Evolutionary conservation across 73 alveolate species (phyloP).

Genomic region (Uronychia setigera): DNA sequence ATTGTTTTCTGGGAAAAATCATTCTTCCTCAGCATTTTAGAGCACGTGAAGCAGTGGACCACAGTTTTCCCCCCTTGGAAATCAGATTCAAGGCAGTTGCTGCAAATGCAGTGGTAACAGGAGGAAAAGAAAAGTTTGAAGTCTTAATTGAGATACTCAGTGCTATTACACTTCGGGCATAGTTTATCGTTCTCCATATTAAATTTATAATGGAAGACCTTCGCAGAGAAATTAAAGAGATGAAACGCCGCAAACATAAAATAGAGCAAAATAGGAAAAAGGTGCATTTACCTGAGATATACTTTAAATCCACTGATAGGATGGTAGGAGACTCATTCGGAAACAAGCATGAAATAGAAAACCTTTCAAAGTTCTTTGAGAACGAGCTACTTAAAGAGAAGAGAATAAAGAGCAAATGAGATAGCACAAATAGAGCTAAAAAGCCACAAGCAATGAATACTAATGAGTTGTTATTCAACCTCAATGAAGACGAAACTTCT

Average conservation of each 20-base stretch:
- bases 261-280: background rate
- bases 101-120: background rate
- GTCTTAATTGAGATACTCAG: background rate
- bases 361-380: too few species aligned
- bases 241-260: too few species aligned
- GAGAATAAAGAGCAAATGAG: too few species aligned
- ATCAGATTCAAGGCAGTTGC: background rate
- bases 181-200: background rate
- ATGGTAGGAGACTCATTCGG: too few species aligned
- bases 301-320: too few species aligned
- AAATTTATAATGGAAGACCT: background rate
- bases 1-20: background rate
- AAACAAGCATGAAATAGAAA: too few species aligned
- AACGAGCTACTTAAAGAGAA: too few species aligned
- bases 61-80: background rate
- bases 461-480: too few species aligned
- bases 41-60: slow-evolving; percentile 3
- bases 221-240: background rate
- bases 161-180: background rate
- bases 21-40: background rate
- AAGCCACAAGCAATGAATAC: too few species aligned
- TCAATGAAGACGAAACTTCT: too few species aligned
- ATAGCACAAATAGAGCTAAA: too few species aligned
- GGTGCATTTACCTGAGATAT: background rate
- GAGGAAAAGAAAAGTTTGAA: background rate